phyloP scores from a whole-genome alignment of 2,329 filamentous ascomycete species.

The Polytolypa hystricis region DNA sequence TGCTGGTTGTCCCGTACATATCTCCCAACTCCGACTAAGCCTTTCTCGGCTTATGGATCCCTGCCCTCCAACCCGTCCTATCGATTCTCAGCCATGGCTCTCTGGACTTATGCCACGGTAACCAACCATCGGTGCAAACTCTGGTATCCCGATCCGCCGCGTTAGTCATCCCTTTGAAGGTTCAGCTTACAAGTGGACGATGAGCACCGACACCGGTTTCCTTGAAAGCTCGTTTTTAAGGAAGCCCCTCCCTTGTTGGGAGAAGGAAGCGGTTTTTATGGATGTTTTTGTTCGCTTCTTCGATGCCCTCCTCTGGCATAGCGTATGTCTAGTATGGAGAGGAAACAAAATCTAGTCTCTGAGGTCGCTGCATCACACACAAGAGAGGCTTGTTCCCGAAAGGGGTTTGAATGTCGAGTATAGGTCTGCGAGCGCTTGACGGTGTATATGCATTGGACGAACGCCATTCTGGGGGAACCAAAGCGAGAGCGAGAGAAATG shows the following conservation, averaged over 20 bases:
- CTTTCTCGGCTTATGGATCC: constrained; percentile 23
- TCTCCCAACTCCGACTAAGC: constrained; percentile 33
- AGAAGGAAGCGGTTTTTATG: constrained; percentile 71
- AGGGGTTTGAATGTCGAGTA: constrained; percentile 21
- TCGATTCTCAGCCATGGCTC: constrained; percentile 24
- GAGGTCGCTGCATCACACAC: constrained; percentile 74
- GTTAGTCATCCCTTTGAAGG: constrained; percentile 53
- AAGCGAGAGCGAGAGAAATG: too few relatives aligned
- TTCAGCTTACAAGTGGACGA: constrained; percentile 36
- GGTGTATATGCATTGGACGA: constrained; percentile 8
- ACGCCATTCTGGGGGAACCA: constrained; percentile 8
- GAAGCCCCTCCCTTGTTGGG: constrained; percentile 24
- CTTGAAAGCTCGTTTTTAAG: constrained; percentile 18
- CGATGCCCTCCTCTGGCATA: constrained; percentile 51
- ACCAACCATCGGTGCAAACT: constrained; percentile 41
- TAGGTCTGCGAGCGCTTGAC: constrained; percentile 13
- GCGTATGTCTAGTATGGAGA: constrained; percentile 41
- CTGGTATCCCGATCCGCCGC: constrained; percentile 50
- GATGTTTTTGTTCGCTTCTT: constrained; percentile 88
- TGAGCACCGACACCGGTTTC: constrained; percentile 43
- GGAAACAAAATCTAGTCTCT: constrained; percentile 92
- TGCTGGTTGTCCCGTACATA: constrained; percentile 36
- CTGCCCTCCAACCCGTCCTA: constrained; percentile 30
- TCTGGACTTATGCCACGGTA: constrained; percentile 44
- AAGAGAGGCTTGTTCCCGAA: constrained; percentile 14